Percentiles rank a stretch among this genome's conserved stretches.
These are phyloP conservation scores for Francoa sonchifolia DNA, from an alignment of 441 rosid species.

Conservation along the genomic window DNA sequence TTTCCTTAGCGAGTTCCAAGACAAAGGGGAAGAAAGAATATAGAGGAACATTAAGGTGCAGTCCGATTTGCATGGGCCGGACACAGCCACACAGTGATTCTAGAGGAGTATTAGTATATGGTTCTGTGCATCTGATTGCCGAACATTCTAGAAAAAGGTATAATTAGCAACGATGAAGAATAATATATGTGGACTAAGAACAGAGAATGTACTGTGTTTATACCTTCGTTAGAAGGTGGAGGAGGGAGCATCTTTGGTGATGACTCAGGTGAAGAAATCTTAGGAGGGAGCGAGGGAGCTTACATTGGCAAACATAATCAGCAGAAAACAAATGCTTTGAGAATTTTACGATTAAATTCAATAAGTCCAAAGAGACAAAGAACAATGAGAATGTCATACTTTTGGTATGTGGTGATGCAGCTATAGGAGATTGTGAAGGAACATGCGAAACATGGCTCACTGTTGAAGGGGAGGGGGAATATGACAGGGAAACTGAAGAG, in stretches of 20 bases:
- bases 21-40: conserved; percentile 52
- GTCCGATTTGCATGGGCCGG: conserved; percentile 59
- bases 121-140: conserved; percentile 34
- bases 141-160: conserved; percentile 33
- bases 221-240: conserved; percentile 57
- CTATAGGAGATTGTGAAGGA: conserved; percentile 44
- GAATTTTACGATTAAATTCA: neutral
- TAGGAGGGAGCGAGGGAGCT: conserved; percentile 37
- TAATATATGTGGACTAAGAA: neutral
- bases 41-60: conserved; percentile 30
- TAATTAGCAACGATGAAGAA: conserved; percentile 2
- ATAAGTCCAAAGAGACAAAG: neutral
- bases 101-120: conserved; percentile 40
- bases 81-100: conserved; percentile 54
- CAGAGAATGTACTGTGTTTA: neutral
- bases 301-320: conserved; percentile 23
- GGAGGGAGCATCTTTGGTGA: conserved; percentile 35
- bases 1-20: conserved; percentile 45
- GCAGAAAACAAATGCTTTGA: conserved; percentile 2
- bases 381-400: conserved; percentile 18
- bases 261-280: conserved; percentile 17
- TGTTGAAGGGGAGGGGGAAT: conserved; percentile 23
- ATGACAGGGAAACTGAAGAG: conserved; percentile 29
- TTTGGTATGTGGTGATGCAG: conserved; percentile 25
- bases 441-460: conserved; percentile 21